phyloP scores from a whole-genome alignment of 1,284 basidiomycete genomes.

The Cryptococcus sp. region DNA sequence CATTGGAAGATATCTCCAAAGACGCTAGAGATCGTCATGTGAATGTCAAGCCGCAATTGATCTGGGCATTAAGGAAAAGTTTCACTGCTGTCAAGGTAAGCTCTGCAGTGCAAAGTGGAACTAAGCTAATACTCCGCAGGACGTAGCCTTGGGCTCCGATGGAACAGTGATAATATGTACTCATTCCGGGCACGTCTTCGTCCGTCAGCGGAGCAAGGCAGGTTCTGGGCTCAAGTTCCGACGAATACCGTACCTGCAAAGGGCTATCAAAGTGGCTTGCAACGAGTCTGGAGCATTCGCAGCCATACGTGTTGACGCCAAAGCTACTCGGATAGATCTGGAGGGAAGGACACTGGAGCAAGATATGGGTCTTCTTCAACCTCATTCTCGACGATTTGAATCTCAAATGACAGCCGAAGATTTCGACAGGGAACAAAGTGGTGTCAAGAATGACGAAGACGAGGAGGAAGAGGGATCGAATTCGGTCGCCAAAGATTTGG shows the following conservation, averaged over 20 bases:
- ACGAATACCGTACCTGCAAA: constrained; percentile 74
- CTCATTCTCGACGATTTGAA: constrained; percentile 50
- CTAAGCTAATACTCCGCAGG: constrained; percentile 49
- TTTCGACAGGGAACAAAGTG: constrained; percentile 23
- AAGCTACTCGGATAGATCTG: constrained; percentile 58
- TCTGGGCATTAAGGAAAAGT: constrained; percentile 82
- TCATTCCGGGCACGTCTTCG: constrained; percentile 88
- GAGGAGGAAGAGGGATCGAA: constrained; percentile 46
- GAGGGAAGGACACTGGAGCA: constrained; percentile 61
- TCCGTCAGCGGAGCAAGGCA: constrained; percentile 59
- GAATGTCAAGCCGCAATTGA: constrained; percentile 74
- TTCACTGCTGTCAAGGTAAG: constrained; percentile 74
- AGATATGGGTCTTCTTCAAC: constrained; percentile 64
- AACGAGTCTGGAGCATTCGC: constrained; percentile 88
- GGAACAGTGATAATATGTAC: constrained; percentile 90
- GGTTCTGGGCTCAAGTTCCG: constrained; percentile 73
- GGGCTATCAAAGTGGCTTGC: constrained; percentile 75
- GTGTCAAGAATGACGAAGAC: constrained; percentile 26
- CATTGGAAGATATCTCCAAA: constrained; percentile 46
- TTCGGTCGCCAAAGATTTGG: constrained; percentile 43
- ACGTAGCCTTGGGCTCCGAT: constrained; percentile 83
- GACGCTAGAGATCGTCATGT: constrained; percentile 43
- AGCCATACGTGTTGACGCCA: constrained; percentile 72
- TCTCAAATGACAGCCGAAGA: constrained; percentile 41
- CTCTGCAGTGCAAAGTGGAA: constrained; percentile 5